phyloP scores from a whole-genome alignment of 1,139 yeast species.

The Lodderomyces metapsilosis region DNA sequence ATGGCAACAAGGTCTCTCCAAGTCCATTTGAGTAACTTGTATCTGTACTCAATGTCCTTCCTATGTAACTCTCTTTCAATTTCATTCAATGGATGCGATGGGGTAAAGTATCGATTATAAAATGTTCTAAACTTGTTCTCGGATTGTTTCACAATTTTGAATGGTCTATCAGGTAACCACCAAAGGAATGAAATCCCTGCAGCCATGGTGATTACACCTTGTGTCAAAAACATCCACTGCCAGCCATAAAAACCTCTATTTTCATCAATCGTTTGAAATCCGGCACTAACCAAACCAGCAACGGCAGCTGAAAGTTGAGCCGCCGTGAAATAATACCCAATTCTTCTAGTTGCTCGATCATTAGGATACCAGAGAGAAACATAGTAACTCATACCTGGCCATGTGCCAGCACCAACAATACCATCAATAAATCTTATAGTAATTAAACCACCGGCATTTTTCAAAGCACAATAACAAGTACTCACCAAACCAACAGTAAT shows the following conservation, averaged over 20 bases:
- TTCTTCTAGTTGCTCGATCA: slow-evolving; percentile 71
- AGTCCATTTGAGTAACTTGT: slow-evolving; percentile 51
- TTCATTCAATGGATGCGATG: slow-evolving; percentile 53
- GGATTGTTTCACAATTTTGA: slow-evolving; percentile 17
- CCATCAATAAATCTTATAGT: slow-evolving; percentile 78
- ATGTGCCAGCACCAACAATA: slow-evolving; percentile 81
- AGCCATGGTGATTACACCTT: slow-evolving; percentile 67
- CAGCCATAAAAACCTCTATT: slow-evolving; percentile 71
- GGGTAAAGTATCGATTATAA: slow-evolving; percentile 28
- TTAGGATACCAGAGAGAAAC: slow-evolving; percentile 85
- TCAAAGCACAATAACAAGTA: slow-evolving; percentile 64
- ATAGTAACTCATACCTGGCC: slow-evolving; percentile 93
- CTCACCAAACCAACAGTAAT: slow-evolving; percentile 75
- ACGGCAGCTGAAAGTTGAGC: slow-evolving; percentile 87
- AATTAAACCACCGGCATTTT: slow-evolving; percentile 55
- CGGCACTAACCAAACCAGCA: slow-evolving; percentile 84
- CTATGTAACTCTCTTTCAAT: slow-evolving; percentile 60
- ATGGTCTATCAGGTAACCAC: slow-evolving; percentile 84
- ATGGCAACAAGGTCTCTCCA: slow-evolving; percentile 57
- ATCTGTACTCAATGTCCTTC: slow-evolving; percentile 55
- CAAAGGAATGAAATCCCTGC: slow-evolving; percentile 66
- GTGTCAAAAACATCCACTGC: slow-evolving; percentile 84
- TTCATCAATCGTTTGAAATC: slow-evolving; percentile 81
- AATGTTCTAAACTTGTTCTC: slow-evolving; percentile 16
- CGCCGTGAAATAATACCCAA: slow-evolving; percentile 88